Base-by-base conservation (phyloP, 2,329 filamentous ascomycete genomes). In the Calonectria crousiana region DNA sequence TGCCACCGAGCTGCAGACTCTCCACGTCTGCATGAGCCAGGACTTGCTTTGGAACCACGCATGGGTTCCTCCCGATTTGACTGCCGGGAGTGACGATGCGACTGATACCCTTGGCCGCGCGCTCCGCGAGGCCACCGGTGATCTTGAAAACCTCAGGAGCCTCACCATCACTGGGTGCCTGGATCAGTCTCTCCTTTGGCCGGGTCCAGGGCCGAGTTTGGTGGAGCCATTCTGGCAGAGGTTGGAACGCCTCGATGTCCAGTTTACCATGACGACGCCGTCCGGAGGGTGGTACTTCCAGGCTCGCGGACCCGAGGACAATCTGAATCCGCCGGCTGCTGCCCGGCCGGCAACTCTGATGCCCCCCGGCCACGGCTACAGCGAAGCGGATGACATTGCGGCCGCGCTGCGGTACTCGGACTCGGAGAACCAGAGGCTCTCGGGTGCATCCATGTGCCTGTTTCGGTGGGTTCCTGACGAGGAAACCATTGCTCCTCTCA, bases 11-110 rank as follows among this genome's bases (percentile, higher is more conserved):
- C 23, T 77, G 69, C 70, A 71, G 64, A 67, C 74, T 36, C 68
- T 76, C 38, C 67, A 72, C 52, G 56, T 77, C 67, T 72, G 62
- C 64, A 76, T 76, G 75, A 67, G 44, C 34, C 71, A 77, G 36
- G 74, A 74, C 62, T 56, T 74, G 32, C 74, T 77, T 30, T 77
- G 72, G 75, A 77, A 76, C 47, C 74, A 76, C 49, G 74, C 74
- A 9, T 77, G 75, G 75, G 32, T 72, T 30, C 75, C 69, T 4
- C 69, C 69, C 36, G 70, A 74, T 38, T 69, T 76, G 67, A 71
- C 64, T 20, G 16, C 23, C 16, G 44, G 32, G n/a, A 65, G 67
- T 41, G 58, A 52, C 44, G 41, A 62, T 41, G 47, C 72, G 23
- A 69, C 58, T 51, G 75, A 77, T 64, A 10, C 69, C 10, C 64